Evolutionary conservation across 2,329 filamentous ascomycete species (phyloP).

Genomic region (Fusarium sp.): DNA sequence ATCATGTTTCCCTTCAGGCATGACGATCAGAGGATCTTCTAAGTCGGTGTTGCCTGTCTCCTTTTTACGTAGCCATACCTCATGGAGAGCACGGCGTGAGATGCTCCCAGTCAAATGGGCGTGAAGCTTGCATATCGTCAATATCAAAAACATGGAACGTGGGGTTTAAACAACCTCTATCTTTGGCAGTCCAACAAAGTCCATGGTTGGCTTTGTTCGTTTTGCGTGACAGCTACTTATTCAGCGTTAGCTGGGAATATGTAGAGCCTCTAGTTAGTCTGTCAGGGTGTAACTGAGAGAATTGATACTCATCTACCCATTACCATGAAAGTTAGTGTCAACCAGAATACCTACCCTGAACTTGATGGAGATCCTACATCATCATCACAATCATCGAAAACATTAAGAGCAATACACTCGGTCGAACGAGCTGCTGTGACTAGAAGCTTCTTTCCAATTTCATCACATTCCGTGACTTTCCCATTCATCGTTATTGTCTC

Average conservation of each 20-base stretch:
- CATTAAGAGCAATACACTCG: neutral
- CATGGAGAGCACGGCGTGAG: conserved; percentile 75
- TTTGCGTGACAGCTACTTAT: neutral
- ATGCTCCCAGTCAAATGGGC: conserved; percentile 85
- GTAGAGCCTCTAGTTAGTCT: neutral
- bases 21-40: conserved; percentile 73
- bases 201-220: conserved; percentile 42
- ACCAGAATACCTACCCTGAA: conserved; percentile 10
- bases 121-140: conserved; percentile 66
- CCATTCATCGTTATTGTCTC: neutral
- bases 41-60: conserved; percentile 62
- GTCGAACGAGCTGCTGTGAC: neutral
- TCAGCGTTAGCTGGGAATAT: neutral
- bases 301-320: neutral
- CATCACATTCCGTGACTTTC: neutral
- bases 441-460: neutral
- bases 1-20: conserved; percentile 76
- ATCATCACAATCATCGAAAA: too few relatives aligned
- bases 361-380: neutral
- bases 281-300: neutral
- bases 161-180: conserved; percentile 56
- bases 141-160: neutral
- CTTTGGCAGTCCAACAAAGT: conserved; percentile 63
- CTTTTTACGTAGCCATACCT: conserved; percentile 75
- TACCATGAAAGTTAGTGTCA: neutral